Conservation (phyloP, 164 flowering plant genomes). For the Hamamelis virginiana region DNA sequence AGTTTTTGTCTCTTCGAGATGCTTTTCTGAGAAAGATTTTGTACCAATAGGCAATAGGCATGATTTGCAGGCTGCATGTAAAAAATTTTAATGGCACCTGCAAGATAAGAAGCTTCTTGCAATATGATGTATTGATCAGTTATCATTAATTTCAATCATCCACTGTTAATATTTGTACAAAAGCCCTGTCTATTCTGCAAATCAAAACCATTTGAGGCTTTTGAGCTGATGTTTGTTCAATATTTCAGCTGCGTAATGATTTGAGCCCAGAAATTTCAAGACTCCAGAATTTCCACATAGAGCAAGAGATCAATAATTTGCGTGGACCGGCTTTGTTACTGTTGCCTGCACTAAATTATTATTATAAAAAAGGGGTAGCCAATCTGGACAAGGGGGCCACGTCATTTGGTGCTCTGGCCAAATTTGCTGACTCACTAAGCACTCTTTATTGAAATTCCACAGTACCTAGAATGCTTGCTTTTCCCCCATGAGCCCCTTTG, state of each 20-base stretch:
- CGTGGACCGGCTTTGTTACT: background rate
- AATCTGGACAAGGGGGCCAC: background rate
- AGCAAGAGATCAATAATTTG: too few species aligned
- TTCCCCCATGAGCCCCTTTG: slow-evolving; percentile 13
- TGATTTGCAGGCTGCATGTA: background rate
- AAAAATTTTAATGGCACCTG: too few species aligned
- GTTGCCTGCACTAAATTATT: background rate
- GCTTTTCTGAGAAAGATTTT: background rate
- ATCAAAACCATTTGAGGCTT: too few species aligned
- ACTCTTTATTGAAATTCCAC: slow-evolving; percentile 21
- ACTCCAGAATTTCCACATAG: too few species aligned
- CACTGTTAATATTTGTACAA: too few species aligned
- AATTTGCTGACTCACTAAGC: slow-evolving; percentile 30
- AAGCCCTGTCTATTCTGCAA: too few species aligned
- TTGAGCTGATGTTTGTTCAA: too few species aligned
- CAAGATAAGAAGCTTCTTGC: too few species aligned
- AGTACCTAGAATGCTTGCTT: slow-evolving; percentile 17
- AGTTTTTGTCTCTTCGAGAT: background rate
- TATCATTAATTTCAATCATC: too few species aligned
- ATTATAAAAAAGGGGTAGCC: background rate
- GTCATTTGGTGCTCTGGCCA: slow-evolving; percentile 16
- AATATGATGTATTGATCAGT: too few species aligned
- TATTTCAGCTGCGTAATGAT: too few species aligned
- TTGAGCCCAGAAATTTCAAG: too few species aligned
- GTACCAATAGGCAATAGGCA: slow-evolving; percentile 11